Evolutionary conservation across 179 eudicot species (phyloP).

Genomic region (Spergularia azorica): DNA sequence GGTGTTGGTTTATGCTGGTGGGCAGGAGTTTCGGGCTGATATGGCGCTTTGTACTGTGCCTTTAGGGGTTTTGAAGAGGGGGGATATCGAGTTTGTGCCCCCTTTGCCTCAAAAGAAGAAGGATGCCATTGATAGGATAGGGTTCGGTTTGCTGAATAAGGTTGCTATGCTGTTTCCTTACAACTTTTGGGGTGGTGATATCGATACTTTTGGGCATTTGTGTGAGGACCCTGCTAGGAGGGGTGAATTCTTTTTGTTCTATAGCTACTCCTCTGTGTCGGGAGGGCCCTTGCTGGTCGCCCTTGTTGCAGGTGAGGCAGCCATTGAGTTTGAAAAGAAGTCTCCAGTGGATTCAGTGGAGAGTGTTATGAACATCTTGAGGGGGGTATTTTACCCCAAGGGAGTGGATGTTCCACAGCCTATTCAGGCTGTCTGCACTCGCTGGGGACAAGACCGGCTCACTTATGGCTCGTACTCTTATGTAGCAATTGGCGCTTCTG

Average conservation of each 20-base stretch:
- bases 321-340: slow-evolving; percentile 72
- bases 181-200: slow-evolving; percentile 96
- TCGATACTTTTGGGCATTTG: slow-evolving; percentile 95
- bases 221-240: slow-evolving; percentile 73
- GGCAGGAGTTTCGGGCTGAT: slow-evolving; percentile 76
- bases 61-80: slow-evolving; percentile 86
- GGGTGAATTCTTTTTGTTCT: slow-evolving; percentile 93
- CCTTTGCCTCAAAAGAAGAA: slow-evolving; percentile 78
- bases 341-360: slow-evolving; percentile 85
- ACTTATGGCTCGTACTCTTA: slow-evolving; percentile 90
- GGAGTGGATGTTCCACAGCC: slow-evolving; percentile 95
- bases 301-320: slow-evolving; percentile 97
- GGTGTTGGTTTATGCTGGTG: slow-evolving; percentile 72
- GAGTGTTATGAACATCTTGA: slow-evolving; percentile 75
- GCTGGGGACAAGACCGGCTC: slow-evolving; percentile 94
- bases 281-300: slow-evolving; percentile 98
- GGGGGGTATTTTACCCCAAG: slow-evolving; percentile 80
- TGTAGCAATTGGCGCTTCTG: slow-evolving; percentile 91
- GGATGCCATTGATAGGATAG: slow-evolving; percentile 83
- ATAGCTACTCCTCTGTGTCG: slow-evolving; percentile 88
- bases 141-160: slow-evolving; percentile 92
- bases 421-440: slow-evolving; percentile 82
- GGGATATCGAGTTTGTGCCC: slow-evolving; percentile 71
- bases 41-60: slow-evolving; percentile 93
- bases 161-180: slow-evolving; percentile 94